phyloP scores from a whole-genome alignment of 2,329 filamentous ascomycete species.

The Xenosphaeropsis pyriputrescens region DNA sequence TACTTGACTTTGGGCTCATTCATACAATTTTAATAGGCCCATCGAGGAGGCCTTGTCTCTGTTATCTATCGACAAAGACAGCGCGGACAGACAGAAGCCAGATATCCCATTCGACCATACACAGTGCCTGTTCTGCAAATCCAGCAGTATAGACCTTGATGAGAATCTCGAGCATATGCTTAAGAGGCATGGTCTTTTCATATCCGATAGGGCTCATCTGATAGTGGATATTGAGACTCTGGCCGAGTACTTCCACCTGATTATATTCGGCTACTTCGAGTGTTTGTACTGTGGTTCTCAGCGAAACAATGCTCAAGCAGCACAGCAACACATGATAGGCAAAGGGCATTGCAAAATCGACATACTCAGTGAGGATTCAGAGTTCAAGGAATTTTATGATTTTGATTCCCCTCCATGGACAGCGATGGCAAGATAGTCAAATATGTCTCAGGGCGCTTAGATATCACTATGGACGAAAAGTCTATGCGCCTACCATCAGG shows the following conservation, averaged over 20 bases:
- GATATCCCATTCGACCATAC: slow-evolving; percentile 11
- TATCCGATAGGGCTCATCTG: slow-evolving; percentile 24
- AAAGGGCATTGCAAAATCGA: slow-evolving; percentile 32
- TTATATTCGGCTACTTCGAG: slow-evolving; percentile 31
- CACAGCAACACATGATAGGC: slow-evolving; percentile 33
- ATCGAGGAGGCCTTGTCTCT: slow-evolving; percentile 1
- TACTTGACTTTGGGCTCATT: neutral
- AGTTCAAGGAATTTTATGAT: slow-evolving; percentile 27
- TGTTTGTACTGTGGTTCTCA: slow-evolving; percentile 33
- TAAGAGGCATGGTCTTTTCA: slow-evolving; percentile 27
- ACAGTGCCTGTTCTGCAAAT: slow-evolving; percentile 28
- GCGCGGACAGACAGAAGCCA: slow-evolving; percentile 1
- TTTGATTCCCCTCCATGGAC: slow-evolving; percentile 3
- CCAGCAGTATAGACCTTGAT: slow-evolving; percentile 15
- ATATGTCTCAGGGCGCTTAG: neutral
- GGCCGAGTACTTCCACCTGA: slow-evolving; percentile 29
- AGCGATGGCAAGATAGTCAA: slow-evolving; percentile 1
- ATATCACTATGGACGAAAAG: neutral
- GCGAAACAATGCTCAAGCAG: slow-evolving; percentile 25
- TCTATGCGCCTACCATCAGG: slow-evolving; percentile 1
- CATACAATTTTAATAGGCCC: slow-evolving; percentile 1
- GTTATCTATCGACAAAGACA: slow-evolving; percentile 1
- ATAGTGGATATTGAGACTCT: slow-evolving; percentile 30
- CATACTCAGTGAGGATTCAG: slow-evolving; percentile 18
- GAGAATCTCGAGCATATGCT: slow-evolving; percentile 32